phyloP scores from a whole-genome alignment of 768 basidiomycete genomes.

The Hysterangium stoloniferum region DNA sequence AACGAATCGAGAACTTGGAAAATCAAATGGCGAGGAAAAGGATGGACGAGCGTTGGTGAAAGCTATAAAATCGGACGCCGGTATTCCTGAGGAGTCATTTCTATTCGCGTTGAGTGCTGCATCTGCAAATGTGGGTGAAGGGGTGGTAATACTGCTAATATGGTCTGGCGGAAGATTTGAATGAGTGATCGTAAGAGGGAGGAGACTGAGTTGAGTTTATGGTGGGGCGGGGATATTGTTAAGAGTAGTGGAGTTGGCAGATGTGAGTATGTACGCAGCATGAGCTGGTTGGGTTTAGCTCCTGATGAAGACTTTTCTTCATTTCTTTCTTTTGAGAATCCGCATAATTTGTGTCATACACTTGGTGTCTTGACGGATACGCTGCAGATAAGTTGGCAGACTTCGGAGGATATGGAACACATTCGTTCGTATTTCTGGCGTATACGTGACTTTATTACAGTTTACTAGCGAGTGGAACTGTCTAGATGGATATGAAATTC shows the following conservation, averaged over 20 bases:
- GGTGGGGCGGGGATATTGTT: conserved; percentile 75
- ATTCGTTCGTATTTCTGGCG: conserved; percentile 48
- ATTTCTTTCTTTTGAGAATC: conserved; percentile 51
- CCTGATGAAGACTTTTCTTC: not conserved
- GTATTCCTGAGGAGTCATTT: conserved; percentile 32
- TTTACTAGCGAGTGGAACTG: not conserved
- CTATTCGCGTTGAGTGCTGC: conserved; percentile 32
- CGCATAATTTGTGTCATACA: conserved; percentile 69
- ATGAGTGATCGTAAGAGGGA: too few relatives aligned
- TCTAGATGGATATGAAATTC: conserved; percentile 80
- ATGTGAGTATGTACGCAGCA: too few relatives aligned
- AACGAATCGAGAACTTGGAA: not conserved
- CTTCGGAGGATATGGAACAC: conserved; percentile 91
- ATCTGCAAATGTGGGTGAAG: conserved; percentile 1
- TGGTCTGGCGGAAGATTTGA: conserved; percentile 13
- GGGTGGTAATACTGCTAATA: too few relatives aligned
- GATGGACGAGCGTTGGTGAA: conserved; percentile 36
- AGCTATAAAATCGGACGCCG: conserved; percentile 36
- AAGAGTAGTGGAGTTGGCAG: conserved; percentile 67
- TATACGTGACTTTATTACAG: not conserved
- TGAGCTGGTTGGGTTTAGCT: too few relatives aligned
- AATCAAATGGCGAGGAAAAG: too few relatives aligned
- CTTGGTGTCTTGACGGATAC: conserved; percentile 69
- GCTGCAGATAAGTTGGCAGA: conserved; percentile 81
- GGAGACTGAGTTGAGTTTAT: conserved; percentile 41